Conservation (phyloP, 768 basidiomycete genomes). For the Suillus subluteus region DNA sequence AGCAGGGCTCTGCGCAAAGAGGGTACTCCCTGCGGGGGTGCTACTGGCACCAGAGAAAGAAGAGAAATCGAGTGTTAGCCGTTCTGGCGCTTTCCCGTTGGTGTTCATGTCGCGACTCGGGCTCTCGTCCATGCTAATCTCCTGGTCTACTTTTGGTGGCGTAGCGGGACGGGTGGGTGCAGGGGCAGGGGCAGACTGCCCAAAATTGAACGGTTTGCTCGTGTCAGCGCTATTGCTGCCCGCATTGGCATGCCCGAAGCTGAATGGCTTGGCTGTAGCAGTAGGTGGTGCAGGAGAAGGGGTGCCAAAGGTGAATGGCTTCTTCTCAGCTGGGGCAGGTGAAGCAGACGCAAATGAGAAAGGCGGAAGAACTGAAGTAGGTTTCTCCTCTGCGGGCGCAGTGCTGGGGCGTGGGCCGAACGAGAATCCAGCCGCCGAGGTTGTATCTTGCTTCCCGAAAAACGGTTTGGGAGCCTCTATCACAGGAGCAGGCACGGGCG, state of each 20-base stretch:
- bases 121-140: constrained; percentile 83
- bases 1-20: constrained; percentile 39
- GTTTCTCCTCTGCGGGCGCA: constrained; percentile 28
- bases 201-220: constrained; percentile 60
- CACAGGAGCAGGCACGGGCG: constrained; percentile 17
- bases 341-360: constrained; percentile 38
- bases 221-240: constrained; percentile 44
- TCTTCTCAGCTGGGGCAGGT: constrained; percentile 38
- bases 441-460: constrained; percentile 38
- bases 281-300: constrained; percentile 36
- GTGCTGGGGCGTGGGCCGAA: constrained; percentile 42
- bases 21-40: constrained; percentile 31
- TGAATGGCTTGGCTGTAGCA: constrained; percentile 37
- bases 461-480: constrained; percentile 45
- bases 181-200: constrained; percentile 35
- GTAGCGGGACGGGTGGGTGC: constrained; percentile 56
- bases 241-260: constrained; percentile 49
- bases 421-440: constrained; percentile 38
- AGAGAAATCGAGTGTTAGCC: constrained; percentile 50
- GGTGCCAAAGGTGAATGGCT: constrained; percentile 49
- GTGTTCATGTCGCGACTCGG: constrained; percentile 64
- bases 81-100: constrained; percentile 45
- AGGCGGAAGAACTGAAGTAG: constrained; percentile 22
- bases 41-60: constrained; percentile 46
- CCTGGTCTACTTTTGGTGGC: constrained; percentile 67